Conservation (phyloP, 768 basidiomycete genomes). For the Trametes coccinea region DNA sequence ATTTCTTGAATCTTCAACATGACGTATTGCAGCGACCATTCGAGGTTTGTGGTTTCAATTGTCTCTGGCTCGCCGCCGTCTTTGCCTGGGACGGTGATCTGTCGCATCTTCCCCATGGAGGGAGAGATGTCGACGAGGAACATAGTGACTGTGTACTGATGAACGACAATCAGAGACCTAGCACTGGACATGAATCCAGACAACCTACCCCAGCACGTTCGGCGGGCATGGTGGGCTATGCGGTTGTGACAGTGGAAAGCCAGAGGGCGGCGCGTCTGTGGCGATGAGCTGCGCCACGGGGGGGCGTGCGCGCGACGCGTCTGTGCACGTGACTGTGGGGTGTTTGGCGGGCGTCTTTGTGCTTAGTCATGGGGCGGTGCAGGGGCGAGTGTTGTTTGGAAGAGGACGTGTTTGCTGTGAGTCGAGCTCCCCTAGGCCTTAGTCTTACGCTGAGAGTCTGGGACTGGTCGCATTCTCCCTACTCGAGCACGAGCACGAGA, state of each 20-base stretch:
- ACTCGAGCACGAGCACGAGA: slow-evolving; percentile 34
- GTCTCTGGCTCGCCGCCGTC: slow-evolving; percentile 47
- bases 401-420: neutral
- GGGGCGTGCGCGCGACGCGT: slow-evolving; percentile 24
- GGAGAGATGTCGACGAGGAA: slow-evolving; percentile 88
- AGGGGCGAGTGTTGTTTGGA: neutral
- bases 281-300: neutral
- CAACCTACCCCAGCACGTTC: slow-evolving; percentile 75
- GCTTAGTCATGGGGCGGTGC: slow-evolving; percentile 17
- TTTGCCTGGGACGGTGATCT: slow-evolving; percentile 56
- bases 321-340: slow-evolving; percentile 17
- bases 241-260: slow-evolving; percentile 12
- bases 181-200: neutral
- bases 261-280: neutral
- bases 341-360: neutral
- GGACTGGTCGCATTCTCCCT: slow-evolving; percentile 17
- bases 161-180: slow-evolving; percentile 8
- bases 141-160: slow-evolving; percentile 81
- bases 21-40: slow-evolving; percentile 83
- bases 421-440: neutral
- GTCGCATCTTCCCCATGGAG: slow-evolving; percentile 72
- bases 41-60: slow-evolving; percentile 72
- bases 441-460: slow-evolving; percentile 8
- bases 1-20: slow-evolving; percentile 92
- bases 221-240: slow-evolving; percentile 55